Evolutionary conservation across 495 filamentous ascomycete species (phyloP), one percentile per base, ranked within the genome.

Genomic region (Podospora sp.): DNA sequence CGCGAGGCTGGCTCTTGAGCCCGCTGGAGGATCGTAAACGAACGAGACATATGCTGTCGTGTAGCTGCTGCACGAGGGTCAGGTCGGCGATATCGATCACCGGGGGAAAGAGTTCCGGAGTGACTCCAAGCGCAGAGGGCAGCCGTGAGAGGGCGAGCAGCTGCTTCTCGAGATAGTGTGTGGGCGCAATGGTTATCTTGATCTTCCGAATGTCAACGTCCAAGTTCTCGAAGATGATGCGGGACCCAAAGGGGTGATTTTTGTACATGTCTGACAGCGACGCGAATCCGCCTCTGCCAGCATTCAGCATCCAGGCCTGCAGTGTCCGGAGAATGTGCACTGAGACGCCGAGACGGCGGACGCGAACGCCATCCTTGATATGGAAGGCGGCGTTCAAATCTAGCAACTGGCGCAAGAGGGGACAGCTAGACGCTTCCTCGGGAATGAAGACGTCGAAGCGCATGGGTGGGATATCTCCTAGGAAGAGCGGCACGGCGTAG

Each of bases 361-460:
- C 64, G 20, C 81, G 70, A 21, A 67, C 60, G 11, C 71, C 66
- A 46, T 84, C 82, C 65, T 82, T 83, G 56, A 78, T 83, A 66
- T 84, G 81, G 46, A 83, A 84, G 36, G 80, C 80, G 27, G 71
- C 72, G 14, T 78, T 69, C 6, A 83, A 69, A 61, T 81, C 77
- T 36, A 84, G 74, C 29, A 82, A 71, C 62, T 80, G 71, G 63
- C 82, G 80, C 50, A 83, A 71, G 21, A 68, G 61, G 18, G 65
- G 65, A 5, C 73, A 71, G 14, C 46, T 53, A 1, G 65, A 67
- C 4, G 80, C 76, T 46, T 76, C 72, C 62, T 82, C 77, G 18
- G 80, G 77, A 26, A 84, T 74, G 73, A 83, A 84, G 25, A 82
- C 80, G 66, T 84, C 82, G 66, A 83, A 78, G 27, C 81, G 81